These are phyloP conservation scores for Urtica urens DNA, from an alignment of 306 rosid genomes.

Conservation along the genomic window DNA sequence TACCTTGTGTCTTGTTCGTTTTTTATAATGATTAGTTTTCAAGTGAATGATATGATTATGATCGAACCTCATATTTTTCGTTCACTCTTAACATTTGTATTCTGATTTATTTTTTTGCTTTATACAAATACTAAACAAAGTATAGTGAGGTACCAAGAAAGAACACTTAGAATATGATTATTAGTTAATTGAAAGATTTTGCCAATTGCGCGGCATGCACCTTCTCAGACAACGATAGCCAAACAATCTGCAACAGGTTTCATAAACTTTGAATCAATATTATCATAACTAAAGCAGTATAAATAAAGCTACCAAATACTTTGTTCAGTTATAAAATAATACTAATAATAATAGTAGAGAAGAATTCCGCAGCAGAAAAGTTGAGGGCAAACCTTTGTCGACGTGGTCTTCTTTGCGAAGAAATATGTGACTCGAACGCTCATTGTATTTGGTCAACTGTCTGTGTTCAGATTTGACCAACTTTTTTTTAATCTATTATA, in stretches of 20 bases:
- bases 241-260: constrained; percentile 11
- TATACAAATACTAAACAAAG: too few species aligned
- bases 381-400: constrained; percentile 1
- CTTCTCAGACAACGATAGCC: constrained; percentile 26
- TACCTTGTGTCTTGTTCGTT: too few species aligned
- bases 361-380: background rate
- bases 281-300: background rate
- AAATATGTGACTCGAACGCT: constrained; percentile 9
- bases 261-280: background rate
- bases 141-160: too few species aligned
- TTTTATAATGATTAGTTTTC: too few species aligned
- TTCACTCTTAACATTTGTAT: too few species aligned
- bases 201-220: constrained; percentile 19
- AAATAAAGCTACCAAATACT: background rate
- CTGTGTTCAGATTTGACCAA: constrained; percentile 16
- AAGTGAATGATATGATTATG: too few species aligned
- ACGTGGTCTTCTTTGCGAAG: background rate
- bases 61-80: too few species aligned
- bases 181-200: background rate
- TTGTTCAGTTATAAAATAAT: background rate
- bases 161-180: background rate
- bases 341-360: background rate
- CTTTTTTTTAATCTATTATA: background rate
- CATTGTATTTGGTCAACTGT: constrained; percentile 19
- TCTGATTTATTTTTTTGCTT: too few species aligned